These are phyloP conservation scores for Balansia obtecta DNA, from an alignment of 2,329 filamentous ascomycete genomes.

Conservation along the genomic window DNA sequence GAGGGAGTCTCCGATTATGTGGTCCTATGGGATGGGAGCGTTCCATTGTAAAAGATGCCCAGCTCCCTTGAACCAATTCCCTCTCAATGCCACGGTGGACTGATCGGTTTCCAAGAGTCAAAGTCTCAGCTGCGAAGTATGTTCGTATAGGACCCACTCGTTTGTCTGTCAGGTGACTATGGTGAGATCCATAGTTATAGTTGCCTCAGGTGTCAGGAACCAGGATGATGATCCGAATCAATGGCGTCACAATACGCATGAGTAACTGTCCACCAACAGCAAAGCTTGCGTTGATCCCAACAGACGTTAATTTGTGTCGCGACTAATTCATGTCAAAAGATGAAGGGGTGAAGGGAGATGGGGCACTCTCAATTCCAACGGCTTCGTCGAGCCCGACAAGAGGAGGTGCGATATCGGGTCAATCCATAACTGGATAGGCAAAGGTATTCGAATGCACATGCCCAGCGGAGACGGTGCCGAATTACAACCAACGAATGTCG, in stretches of 20 bases:
- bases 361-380: neutral
- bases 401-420: neutral
- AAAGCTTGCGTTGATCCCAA: neutral
- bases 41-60: too few relatives aligned
- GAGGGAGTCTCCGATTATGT: too few relatives aligned
- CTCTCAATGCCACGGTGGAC: constrained; percentile 1
- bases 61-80: neutral
- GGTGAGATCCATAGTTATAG: constrained; percentile 7
- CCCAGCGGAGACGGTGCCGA: neutral
- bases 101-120: constrained; percentile 5
- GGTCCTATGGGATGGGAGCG: too few relatives aligned
- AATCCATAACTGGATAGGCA: neutral
- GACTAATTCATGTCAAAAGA: too few relatives aligned
- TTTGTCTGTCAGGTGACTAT: constrained; percentile 9
- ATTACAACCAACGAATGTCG: neutral
- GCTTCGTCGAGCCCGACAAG: neutral
- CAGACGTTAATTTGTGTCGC: neutral
- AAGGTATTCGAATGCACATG: neutral
- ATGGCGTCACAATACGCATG: constrained; percentile 1
- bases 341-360: too few relatives aligned
- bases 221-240: constrained; percentile 2
- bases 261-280: neutral
- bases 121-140: neutral
- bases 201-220: constrained; percentile 7
- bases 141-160: constrained; percentile 2